Evolutionary conservation across 345 rosid genomes (phyloP), one percentile per base, ranked within the genome.

Genomic region (Hypericum androsaemum): DNA sequence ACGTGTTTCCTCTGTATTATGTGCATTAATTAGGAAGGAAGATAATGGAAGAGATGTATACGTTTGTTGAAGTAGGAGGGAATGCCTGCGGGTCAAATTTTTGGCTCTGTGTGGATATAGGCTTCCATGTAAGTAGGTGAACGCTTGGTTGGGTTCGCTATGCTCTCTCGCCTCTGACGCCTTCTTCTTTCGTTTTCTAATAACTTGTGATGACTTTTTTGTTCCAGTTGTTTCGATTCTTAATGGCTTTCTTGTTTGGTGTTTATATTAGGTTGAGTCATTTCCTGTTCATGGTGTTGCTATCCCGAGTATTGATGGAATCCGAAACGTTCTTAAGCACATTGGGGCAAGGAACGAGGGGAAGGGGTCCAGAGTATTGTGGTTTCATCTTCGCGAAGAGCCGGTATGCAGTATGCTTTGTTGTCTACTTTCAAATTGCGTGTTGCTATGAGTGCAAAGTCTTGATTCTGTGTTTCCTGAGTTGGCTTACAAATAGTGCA

Each of bases 381-480:
- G 98, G 98, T 75, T 90, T 75, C 84, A 77, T 68, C 96, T 90
- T 47, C 89, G 98, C 0, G 98, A 90, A 72, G 98, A 90, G 67
- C 96, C 96, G 72, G 96, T 87, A 82, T 13, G 14, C 37, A 50
- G 56, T 22, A 4, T 4, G 1, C 4, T 22, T 22, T 22, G 4
- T 42, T 68, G 9, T 52, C 43, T 35, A 39, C 28, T 42, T 58
- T 36, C 12, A 32, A 37, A 7, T 40, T 48, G 10, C 57, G 12
- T 47, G 41, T 44, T 12, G 49, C 47, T 46, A 39, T 16, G 8
- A 54, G 9, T 42, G 35, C 10, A 17, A 14, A 35, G 17, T 41
- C 55, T 2, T 41, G 32, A 22, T 22, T 22, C 32, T 4, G 32
- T 22, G 32, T 22, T 22, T 22, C 32, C 32, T 22, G 32, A 22